Evolutionary conservation across 2,329 filamentous ascomycete species (phyloP), one percentile per base, ranked within the genome.

Genomic region (Colletotrichum camelliae): DNA sequence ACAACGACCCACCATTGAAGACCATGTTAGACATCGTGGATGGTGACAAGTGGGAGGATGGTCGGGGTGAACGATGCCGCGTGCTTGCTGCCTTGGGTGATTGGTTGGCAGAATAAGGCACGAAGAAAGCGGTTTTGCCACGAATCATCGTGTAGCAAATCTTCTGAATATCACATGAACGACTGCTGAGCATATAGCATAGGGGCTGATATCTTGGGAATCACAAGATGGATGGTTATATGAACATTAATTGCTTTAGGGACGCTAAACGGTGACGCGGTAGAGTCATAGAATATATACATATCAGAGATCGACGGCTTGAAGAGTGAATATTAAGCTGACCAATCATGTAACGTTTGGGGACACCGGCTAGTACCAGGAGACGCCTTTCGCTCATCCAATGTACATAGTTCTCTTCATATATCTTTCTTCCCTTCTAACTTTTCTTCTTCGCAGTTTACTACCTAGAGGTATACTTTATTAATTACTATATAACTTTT

Each of bases 31-130:
- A 74, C 1, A 15, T 74, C 6, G 67, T 48, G 16, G 29, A 74
- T 24, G 72, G 72, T 29, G 35, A 74, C 29, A 31, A 9, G 4
- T 74, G 72, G 67, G 72, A 74, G 27, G 72, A 74, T 24, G 72
- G 72, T 9, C 67, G 72, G 21, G 72, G 72, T 7, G 31, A 71
- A 27, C 67, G 67, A 21, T 74, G 72, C 31, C 29, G 35, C 5
- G 10, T 71, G 35, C 24, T 74, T 21, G 67, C 72, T 18, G 33
- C 57, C 10, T 15, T 73, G 37, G 10, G 55, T 15, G 12, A 21
- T 21, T 69, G 70, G 70, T 5, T 73, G 2, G 5, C 37, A 12
- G 70, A 69, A 7, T 58, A 52, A n/a, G n/a, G n/a, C 12, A 52
- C 0, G n/a, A 21, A n/a, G 3, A 52, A 52, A 24, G 43, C 43